Base-by-base conservation (phyloP, 192 early-diverging fungal genomes). In the Coemansia furcata region DNA sequence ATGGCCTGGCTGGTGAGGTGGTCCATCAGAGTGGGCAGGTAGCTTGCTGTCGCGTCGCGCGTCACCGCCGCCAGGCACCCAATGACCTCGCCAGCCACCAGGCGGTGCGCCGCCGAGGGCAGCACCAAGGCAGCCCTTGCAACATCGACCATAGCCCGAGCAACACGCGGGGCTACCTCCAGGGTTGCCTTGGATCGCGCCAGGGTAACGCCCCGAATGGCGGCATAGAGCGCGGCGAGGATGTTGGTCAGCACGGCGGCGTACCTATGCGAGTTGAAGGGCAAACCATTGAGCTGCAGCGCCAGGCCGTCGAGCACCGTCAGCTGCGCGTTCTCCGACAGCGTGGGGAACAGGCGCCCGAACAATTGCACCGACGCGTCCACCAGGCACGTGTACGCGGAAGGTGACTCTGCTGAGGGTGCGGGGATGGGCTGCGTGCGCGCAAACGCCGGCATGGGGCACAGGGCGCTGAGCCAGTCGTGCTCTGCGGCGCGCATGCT, bases 341-440 rank as follows among this genome's bases (percentile, higher is more conserved):
- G 88, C 14, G 82, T 65, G 4, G 90, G 89, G 35, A 96, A 91
- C 10, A 95, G 59, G 1, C 85, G 80, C 2, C 90, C 86, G 76
- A 95, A 93, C 10, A 98, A 63, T 35, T 90, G 87, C 40, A 97
- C 86, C 7, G 90, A 86, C 2, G 87, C 78, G 74, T 99, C 94
- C n/a, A 95, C 88, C 37, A 90, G 84, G 11, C 83, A 76, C 23
- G 74, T 75, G 37, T 82, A 74, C 54, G 50, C 29, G 5, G 54
- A 36, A 0, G 82, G 62, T 11, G 73, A 43, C 21, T 15, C 4
- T 57, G 47, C 42, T 23, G 49, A 3, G n/a, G 23, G 4, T 7
- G 46, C 5, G 21, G 7, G 17, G 29, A 43, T 23, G 17, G 49
- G 30, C 36, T 43, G 21, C 8, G 66, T 17, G 6, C 8, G 54